A percentile compares a stretch with the other conserved stretches of the same genome.
Conservation (phyloP, 2,329 filamentous ascomycete species). For the Didymella exigua region DNA sequence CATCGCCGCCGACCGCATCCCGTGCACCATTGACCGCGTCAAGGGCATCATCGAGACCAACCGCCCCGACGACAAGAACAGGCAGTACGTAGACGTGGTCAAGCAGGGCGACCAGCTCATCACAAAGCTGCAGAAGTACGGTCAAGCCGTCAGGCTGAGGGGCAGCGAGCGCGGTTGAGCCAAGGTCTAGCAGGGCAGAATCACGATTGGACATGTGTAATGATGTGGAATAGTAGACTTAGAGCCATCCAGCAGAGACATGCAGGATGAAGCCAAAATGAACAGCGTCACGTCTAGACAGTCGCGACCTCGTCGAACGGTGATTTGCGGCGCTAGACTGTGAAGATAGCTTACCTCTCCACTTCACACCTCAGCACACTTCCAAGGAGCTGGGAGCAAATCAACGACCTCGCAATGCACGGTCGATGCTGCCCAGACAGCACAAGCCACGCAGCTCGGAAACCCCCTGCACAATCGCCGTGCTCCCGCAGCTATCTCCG, state of each 20-base stretch:
- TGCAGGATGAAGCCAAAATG: constrained; percentile 9
- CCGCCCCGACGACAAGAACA: constrained; percentile 98
- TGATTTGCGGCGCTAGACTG: neutral
- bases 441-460: neutral
- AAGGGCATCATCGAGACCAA: constrained; percentile 98
- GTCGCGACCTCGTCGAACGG: neutral
- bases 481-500: constrained; percentile 11
- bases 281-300: neutral
- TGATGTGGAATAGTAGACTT: constrained; percentile 32
- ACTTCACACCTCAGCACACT: neutral
- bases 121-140: constrained; percentile 99
- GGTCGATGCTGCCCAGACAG: neutral
- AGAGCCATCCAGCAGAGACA: constrained; percentile 22
- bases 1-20: constrained; percentile 90
- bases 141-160: constrained; percentile 89
- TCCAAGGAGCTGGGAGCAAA: neutral
- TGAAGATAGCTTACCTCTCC: neutral
- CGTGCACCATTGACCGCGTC: constrained; percentile 97
- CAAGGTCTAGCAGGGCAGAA: too few species aligned
- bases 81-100: constrained; percentile 97
- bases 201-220: constrained; percentile 22
- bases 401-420: neutral
- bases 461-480: constrained; percentile 1
- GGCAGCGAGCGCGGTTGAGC: constrained; percentile 85
- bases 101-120: constrained; percentile 97